These are phyloP conservation scores for Thalia dealbata DNA, from an alignment of 176 grass and related monocot genomes.

Conservation along the genomic window DNA sequence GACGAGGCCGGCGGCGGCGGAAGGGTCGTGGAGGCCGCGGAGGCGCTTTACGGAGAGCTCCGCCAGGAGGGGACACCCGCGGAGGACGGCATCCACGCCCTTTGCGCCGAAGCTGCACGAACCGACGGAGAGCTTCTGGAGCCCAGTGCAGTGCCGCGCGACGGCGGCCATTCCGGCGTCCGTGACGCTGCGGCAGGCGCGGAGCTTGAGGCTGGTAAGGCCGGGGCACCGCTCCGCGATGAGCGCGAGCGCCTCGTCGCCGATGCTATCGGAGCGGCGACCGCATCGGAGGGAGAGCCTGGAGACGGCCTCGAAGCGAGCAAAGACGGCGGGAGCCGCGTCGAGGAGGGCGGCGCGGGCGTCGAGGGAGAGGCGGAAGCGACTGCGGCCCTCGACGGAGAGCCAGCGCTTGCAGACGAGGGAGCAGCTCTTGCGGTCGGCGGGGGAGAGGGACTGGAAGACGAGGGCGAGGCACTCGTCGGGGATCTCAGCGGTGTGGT, in stretches of 20 bases:
- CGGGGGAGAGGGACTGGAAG: constrained; percentile 43
- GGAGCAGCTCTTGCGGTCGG: constrained; percentile 66
- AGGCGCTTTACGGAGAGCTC: constrained; percentile 89
- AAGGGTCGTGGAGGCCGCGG: constrained; percentile 57
- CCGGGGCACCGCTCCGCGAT: constrained; percentile 24
- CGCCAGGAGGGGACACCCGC: constrained; percentile 44
- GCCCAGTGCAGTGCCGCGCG: constrained; percentile 24
- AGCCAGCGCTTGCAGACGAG: constrained; percentile 60
- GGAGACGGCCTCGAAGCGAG: constrained; percentile 47
- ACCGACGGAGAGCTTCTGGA: constrained; percentile 71
- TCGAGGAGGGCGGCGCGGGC: constrained; percentile 33
- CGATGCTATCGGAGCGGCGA: constrained; percentile 60
- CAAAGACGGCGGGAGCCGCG: neutral
- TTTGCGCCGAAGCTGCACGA: constrained; percentile 84
- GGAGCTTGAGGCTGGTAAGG: constrained; percentile 68
- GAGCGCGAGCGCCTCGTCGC: constrained; percentile 38
- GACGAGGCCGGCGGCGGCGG: constrained; percentile 28
- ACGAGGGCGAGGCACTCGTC: constrained; percentile 71
- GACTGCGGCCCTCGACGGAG: constrained; percentile 38
- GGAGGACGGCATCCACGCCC: constrained; percentile 58
- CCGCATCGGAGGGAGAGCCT: constrained; percentile 53
- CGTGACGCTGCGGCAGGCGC: constrained; percentile 56
- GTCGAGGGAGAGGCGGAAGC: constrained; percentile 20
- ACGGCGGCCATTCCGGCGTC: constrained; percentile 55
- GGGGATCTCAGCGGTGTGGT: constrained; percentile 79